Conservation (phyloP, 1,139 yeast species). For the Candida sojae region DNA sequence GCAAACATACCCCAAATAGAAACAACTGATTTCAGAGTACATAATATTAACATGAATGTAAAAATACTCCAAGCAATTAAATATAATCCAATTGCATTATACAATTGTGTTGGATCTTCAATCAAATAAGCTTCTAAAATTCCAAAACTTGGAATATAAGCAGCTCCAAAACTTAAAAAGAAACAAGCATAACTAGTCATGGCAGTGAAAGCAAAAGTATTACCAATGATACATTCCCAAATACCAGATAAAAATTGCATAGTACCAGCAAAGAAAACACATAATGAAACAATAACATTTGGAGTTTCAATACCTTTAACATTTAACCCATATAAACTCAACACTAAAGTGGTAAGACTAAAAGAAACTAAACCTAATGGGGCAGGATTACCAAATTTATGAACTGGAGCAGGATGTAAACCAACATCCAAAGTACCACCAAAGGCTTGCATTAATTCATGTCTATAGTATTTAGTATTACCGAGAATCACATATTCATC, state of each 20-base stretch:
- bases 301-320: slow-evolving; percentile 34
- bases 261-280: slow-evolving; percentile 43
- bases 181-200: slow-evolving; percentile 38
- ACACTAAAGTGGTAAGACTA: slow-evolving; percentile 43
- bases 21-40: slow-evolving; percentile 39
- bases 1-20: slow-evolving; percentile 33
- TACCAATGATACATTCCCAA: slow-evolving; percentile 43
- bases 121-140: slow-evolving; percentile 53
- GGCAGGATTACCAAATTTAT: slow-evolving; percentile 52
- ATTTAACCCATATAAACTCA: slow-evolving; percentile 36
- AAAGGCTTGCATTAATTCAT: slow-evolving; percentile 42
- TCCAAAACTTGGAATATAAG: slow-evolving; percentile 39
- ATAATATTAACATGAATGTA: slow-evolving; percentile 33
- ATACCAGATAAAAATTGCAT: slow-evolving; percentile 47
- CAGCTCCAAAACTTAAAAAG: slow-evolving; percentile 39
- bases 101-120: slow-evolving; percentile 26
- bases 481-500: slow-evolving; percentile 31
- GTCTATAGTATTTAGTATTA: slow-evolving; percentile 30
- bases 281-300: slow-evolving; percentile 41
- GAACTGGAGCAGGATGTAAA: slow-evolving; percentile 27
- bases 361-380: slow-evolving; percentile 58
- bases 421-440: slow-evolving; percentile 20
- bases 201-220: slow-evolving; percentile 38
- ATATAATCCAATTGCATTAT: slow-evolving; percentile 37
- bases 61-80: slow-evolving; percentile 44